phyloP scores from a whole-genome alignment of 1,284 basidiomycete species.

The Crepidotus sp. region DNA sequence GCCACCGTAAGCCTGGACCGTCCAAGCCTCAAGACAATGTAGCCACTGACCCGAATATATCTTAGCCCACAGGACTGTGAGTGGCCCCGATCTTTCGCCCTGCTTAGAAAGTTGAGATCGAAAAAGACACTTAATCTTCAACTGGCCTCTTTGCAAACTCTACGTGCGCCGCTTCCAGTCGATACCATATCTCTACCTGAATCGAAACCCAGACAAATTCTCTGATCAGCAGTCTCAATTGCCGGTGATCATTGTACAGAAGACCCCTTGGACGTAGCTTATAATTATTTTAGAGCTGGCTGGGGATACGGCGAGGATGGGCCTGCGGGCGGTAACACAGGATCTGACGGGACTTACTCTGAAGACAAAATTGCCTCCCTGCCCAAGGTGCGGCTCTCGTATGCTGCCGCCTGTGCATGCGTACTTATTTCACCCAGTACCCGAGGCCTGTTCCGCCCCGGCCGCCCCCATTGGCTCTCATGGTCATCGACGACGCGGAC shows the following conservation, averaged over 20 bases:
- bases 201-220: conserved; percentile 24
- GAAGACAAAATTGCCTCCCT: not conserved
- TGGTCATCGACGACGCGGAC: not conserved
- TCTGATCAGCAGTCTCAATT: conserved; percentile 33
- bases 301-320: conserved; percentile 2
- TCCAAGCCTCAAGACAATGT: not conserved
- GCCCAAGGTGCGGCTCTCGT: not conserved
- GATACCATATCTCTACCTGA: too few species aligned
- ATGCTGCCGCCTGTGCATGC: too few species aligned
- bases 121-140: conserved; percentile 32
- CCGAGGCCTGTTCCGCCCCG: conserved; percentile 1
- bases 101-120: not conserved
- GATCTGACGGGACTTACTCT: not conserved
- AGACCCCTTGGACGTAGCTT: not conserved
- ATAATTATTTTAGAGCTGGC: not conserved
- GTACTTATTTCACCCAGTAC: not conserved
- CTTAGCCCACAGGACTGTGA: conserved; percentile 1
- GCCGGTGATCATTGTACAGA: conserved; percentile 19
- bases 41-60: not conserved
- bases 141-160: conserved; percentile 24
- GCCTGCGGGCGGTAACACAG: not conserved
- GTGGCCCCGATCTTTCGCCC: not conserved
- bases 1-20: conserved; percentile 24
- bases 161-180: conserved; percentile 19
- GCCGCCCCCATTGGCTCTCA: not conserved